Conservation (phyloP, 1,139 yeast genomes). For the Yamadazyma pseudoaaseri region DNA sequence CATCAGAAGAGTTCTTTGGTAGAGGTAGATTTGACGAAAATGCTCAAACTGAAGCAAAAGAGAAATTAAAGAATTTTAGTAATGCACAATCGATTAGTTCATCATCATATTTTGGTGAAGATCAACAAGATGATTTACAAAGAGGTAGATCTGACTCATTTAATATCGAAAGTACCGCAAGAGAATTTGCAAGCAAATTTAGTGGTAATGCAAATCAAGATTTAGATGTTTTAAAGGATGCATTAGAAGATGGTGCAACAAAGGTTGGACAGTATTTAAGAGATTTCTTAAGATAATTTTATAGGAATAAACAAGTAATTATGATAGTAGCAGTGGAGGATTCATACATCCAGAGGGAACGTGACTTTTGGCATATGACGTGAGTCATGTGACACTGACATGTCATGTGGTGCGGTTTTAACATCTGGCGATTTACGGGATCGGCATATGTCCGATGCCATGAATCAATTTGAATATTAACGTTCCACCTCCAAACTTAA, state of each 20-base stretch:
- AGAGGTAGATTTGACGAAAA: slow-evolving; percentile 80
- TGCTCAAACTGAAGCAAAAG: slow-evolving; percentile 75
- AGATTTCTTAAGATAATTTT: slow-evolving; percentile 62
- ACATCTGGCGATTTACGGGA: too few species aligned
- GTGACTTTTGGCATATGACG: neutral
- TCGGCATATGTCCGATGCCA: too few species aligned
- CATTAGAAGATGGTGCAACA: slow-evolving; percentile 92
- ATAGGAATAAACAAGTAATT: neutral
- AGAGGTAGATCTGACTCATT: slow-evolving; percentile 23
- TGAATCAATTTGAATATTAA: too few species aligned
- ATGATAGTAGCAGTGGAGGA: neutral
- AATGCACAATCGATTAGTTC: slow-evolving; percentile 93
- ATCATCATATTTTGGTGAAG: slow-evolving; percentile 89
- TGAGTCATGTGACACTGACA: too few species aligned
- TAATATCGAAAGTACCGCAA: slow-evolving; percentile 55
- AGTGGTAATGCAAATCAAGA: slow-evolving; percentile 83
- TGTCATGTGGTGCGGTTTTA: too few species aligned
- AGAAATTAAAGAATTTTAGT: slow-evolving; percentile 73
- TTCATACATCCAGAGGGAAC: neutral
- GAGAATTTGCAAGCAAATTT: slow-evolving; percentile 68
- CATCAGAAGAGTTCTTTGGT: slow-evolving; percentile 93
- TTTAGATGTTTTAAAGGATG: slow-evolving; percentile 82
- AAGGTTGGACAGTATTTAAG: slow-evolving; percentile 81
- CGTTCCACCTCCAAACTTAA: too few species aligned
- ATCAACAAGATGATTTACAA: slow-evolving; percentile 36